Evolutionary conservation across 2,329 filamentous ascomycete species (phyloP), one percentile per base, ranked within the genome.

Genomic region (Tympanopsis confertula): DNA sequence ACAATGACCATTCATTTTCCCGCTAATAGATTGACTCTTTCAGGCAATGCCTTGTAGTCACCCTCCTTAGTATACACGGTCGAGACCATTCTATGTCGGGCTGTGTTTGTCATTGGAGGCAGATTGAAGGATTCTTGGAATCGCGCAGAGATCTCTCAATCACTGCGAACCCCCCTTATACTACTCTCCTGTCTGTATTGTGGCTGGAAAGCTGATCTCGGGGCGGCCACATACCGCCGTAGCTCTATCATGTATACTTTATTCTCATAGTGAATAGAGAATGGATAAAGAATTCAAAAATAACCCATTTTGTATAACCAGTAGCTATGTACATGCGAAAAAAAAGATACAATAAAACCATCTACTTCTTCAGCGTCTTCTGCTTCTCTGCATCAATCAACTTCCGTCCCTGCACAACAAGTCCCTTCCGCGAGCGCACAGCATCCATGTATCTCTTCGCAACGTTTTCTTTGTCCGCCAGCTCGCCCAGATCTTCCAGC

Each of bases 401-500:
- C 48, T 82, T 70, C 47, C 81, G 74, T 2, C 83, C 84, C 63
- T 81, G 78, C 3, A 98, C 81, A 48, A 94, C 62, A 59, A 98
- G 53, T 0, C 91, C 91, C 74, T 98, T 98, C 58, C 87, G 71
- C 54, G 69, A 71, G 52, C 91, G 69, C 29, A 98, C 89, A 26
- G 73, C 68, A 62, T 98, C 91, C 74, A 98, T 88, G 66, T 96
- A 96, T 54, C 84, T 66, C 74, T 93, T 94, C 18, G 91, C 91
- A 37, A 96, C 85, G 61, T 95, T 96, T 68, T 96, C 91, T 53
- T 76, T 75, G 62, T 98, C 91, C 3, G 86, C 91, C 55, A 89
- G 66, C 66, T 96, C 89, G 19, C 91, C 91, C 42, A 98, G 63
- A 65, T 98, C 91, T 68, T 98, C 91, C 37, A 98, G 62, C 53